Percentiles rank a stretch among this genome's conserved stretches.
Evolutionary conservation across 1,284 basidiomycete species (phyloP).

Genomic region (Neotropicomus parvogracilis): DNA sequence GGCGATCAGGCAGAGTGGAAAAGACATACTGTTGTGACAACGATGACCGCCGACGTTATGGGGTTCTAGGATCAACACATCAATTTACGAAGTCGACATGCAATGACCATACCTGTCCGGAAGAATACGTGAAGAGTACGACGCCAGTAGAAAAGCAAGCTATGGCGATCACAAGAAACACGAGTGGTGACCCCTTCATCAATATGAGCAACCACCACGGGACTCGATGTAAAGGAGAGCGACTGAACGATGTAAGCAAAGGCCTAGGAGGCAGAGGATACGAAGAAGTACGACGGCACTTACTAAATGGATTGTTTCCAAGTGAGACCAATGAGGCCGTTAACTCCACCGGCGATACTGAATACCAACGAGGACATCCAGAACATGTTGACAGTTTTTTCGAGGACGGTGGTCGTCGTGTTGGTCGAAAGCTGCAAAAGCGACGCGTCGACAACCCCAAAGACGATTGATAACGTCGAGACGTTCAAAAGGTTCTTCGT

Average conservation of each 20-base stretch:
- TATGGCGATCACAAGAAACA: constrained; percentile 56
- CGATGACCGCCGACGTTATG: constrained; percentile 63
- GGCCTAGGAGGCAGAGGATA: background rate
- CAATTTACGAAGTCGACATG: background rate
- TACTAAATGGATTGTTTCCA: constrained; percentile 64
- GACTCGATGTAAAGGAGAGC: constrained; percentile 51
- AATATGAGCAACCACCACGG: constrained; percentile 49
- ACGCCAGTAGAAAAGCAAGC: constrained; percentile 55
- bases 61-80: constrained; percentile 38
- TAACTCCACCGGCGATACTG: constrained; percentile 57
- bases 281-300: constrained; percentile 16
- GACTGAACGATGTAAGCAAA: constrained; percentile 31
- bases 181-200: constrained; percentile 56
- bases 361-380: constrained; percentile 61
- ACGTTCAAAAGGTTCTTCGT: constrained; percentile 50
- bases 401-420: constrained; percentile 21
- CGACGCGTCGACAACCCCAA: constrained; percentile 52
- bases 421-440: constrained; percentile 47
- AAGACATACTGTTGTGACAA: constrained; percentile 56
- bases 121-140: constrained; percentile 50
- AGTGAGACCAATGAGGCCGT: constrained; percentile 52
- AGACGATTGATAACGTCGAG: constrained; percentile 58
- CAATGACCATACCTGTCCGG: constrained; percentile 37
- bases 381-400: constrained; percentile 49
- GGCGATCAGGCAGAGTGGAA: background rate